phyloP scores from a whole-genome alignment of 1,284 basidiomycete species.

The Irpex sp. region DNA sequence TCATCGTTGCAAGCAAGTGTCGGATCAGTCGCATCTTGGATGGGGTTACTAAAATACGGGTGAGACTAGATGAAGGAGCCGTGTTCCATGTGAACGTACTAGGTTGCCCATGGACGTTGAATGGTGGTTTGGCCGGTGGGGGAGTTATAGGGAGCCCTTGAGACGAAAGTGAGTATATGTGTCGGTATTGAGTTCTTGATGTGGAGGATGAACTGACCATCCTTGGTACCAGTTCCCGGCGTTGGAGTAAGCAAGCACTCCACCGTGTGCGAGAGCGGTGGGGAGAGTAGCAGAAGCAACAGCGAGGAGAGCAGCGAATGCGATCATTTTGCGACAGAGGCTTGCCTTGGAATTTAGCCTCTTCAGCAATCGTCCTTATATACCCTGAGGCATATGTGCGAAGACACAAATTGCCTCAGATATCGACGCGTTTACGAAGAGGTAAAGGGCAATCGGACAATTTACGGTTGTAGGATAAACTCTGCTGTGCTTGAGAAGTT shows the following conservation, averaged over 20 bases:
- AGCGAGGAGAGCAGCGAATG: slow-evolving; percentile 23
- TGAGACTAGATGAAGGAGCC: not conserved
- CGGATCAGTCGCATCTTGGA: slow-evolving; percentile 41
- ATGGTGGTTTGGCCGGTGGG: slow-evolving; percentile 50
- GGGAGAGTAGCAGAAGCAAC: slow-evolving; percentile 26
- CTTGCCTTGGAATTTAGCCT: not conserved
- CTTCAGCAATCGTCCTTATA: not conserved
- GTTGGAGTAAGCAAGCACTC: slow-evolving; percentile 49
- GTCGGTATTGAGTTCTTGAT: too few relatives aligned
- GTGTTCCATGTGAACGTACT: slow-evolving; percentile 29
- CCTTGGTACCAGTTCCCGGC: slow-evolving; percentile 47
- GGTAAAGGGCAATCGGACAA: not conserved
- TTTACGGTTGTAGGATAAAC: not conserved
- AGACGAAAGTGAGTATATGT: not conserved
- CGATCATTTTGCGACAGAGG: slow-evolving; percentile 20
- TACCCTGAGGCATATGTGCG: slow-evolving; percentile 1
- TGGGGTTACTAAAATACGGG: slow-evolving; percentile 43
- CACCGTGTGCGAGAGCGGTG: slow-evolving; percentile 42
- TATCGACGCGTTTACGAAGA: not conserved
- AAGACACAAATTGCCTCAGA: not conserved
- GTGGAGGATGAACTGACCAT: slow-evolving; percentile 29
- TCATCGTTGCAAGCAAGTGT: slow-evolving; percentile 56
- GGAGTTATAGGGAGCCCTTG: slow-evolving; percentile 42
- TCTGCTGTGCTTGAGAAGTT: not conserved
- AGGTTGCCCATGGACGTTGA: slow-evolving; percentile 50